Evolutionary conservation across 2,329 filamentous ascomycete genomes (phyloP), one percentile per base, ranked within the genome.

Genomic region (Curvularia eragrostidis): DNA sequence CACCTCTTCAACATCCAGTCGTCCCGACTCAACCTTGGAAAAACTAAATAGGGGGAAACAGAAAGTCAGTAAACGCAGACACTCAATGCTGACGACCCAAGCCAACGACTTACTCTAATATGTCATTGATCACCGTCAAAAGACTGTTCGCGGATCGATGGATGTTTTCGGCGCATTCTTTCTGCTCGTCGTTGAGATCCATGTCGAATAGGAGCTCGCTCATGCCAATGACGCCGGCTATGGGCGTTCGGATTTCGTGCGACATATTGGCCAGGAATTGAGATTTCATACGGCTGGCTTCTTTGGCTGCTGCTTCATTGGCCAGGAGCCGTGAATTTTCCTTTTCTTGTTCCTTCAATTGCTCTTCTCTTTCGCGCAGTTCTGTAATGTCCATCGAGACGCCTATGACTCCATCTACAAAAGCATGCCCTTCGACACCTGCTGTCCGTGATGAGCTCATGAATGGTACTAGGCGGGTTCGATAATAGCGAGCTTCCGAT

Each of bases 121-220:
- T 96, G 68, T 96, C 92, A 69, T 96, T 96, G 76, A 96, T 96
- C 39, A 96, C 89, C 0, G 91, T 94, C 19, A 96, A 81, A 2
- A 96, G 79, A 1, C 90, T 91, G 62, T 94, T 93, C 0, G 89
- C 91, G 5, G 90, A 93, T 50, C 89, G 84, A 67, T 91, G 88
- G 6, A 94, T 91, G 60, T 91, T 92, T 64, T 91, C 89, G 2
- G 90, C 88, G 60, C 87, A 91, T 55, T 93, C 89, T 56, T 84
- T 82, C 68, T 92, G 89, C 65, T 93, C 90, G n/a, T 84, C 81
- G 52, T 87, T 83, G 23, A 93, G 76, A 15, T 85, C 77, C 70
- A 87, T 90, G 60, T 91, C 89, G 28, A 88, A 80, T 7, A 93
- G 78, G 8, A 94, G 79, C 66, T 93, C 90, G 0, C 88, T 86